These are phyloP conservation scores for Niveomyces coronatus DNA, from an alignment of 2,329 filamentous ascomycete species.

Conservation along the genomic window DNA sequence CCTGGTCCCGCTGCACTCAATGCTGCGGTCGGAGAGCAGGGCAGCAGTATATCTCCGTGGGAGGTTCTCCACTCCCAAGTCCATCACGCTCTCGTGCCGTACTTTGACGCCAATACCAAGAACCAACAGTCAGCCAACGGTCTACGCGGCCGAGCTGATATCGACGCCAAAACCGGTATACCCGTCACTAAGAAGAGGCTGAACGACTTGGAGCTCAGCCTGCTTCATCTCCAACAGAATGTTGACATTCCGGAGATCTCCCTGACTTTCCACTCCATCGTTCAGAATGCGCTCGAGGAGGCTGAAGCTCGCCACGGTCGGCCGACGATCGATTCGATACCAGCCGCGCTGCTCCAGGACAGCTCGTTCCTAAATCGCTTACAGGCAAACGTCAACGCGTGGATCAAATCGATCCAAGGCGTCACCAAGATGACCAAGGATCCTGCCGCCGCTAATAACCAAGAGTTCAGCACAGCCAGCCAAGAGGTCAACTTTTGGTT, in stretches of 20 bases:
- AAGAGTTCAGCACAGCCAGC: conserved; percentile 59
- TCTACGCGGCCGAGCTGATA: conserved; percentile 64
- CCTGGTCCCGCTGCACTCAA: conserved; percentile 68
- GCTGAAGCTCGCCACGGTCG: conserved; percentile 56
- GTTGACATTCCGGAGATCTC: conserved; percentile 93
- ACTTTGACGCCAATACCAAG: conserved; percentile 94
- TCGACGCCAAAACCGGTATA: conserved; percentile 87
- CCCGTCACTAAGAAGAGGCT: conserved; percentile 96
- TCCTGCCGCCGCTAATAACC: conserved; percentile 49
- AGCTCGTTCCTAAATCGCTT: conserved; percentile 88
- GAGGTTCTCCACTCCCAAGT: conserved; percentile 88
- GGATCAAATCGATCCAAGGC: conserved; percentile 97
- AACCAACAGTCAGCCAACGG: conserved; percentile 58
- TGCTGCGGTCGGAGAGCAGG: conserved; percentile 57
- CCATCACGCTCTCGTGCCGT: conserved; percentile 83
- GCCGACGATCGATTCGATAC: conserved; percentile 70
- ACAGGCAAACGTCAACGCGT: conserved; percentile 87
- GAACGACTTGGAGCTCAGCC: conserved; percentile 81
- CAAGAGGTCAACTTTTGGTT: conserved; percentile 99
- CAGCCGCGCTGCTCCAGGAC: conserved; percentile 66
- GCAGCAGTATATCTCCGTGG: conserved; percentile 68
- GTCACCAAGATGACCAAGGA: conserved; percentile 94
- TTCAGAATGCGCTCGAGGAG: conserved; percentile 75
- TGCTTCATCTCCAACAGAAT: conserved; percentile 92
- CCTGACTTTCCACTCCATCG: conserved; percentile 76